Evolutionary conservation across 495 filamentous ascomycete species (phyloP), one percentile per base, ranked within the genome.

Genomic region (Tuber melanosporum): DNA sequence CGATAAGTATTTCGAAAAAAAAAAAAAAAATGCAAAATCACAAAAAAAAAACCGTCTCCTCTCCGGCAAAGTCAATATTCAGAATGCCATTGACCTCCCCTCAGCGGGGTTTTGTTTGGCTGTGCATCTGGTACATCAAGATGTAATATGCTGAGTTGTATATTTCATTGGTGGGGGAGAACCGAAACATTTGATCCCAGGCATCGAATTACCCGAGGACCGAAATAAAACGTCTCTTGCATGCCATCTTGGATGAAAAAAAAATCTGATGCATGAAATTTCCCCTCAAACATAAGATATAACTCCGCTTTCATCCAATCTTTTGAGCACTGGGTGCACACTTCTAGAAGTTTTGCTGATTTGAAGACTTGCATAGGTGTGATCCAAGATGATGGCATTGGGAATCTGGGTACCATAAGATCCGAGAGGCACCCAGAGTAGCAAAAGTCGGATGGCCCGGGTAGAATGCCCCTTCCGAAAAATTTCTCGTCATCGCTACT

Each of bases 331-430:
- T 36, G 5, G 57, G 26, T 66, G 57, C 57, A 19, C 32, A 66
- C 36, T 36, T 66, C 57, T 66, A 12, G 36, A 70, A 71, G 43
- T 73, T 79, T 71, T 80, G 46, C 77, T 80, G 47, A 80, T 80
- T 80, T 71, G 73, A 80, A 80, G 46, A 66, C 15, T 66, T 36
- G 57, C 57, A 66, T 66, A 36, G 57, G 26, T 66, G 26, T 66
- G 14, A 36, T 36, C 57, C 57, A 66, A 32, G 57, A 36, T 66
- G 57, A 66, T 36, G 57, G 57, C 57, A 36, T 66, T 66, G 5
- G 14, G 14, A 15, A 66, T 66, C 57, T 36, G 1, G 57, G 26
- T 66, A 36, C 57, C 14, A 26, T 1, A 66, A 66, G 57, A 66
- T 66, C 26, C 26, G 26, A 36, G 57, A 66, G 19, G 17, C 26